Evolutionary conservation across 805 yeast genomes (phyloP), one percentile per base, ranked within the genome.

Genomic region (Cyberlindnera maritima): DNA sequence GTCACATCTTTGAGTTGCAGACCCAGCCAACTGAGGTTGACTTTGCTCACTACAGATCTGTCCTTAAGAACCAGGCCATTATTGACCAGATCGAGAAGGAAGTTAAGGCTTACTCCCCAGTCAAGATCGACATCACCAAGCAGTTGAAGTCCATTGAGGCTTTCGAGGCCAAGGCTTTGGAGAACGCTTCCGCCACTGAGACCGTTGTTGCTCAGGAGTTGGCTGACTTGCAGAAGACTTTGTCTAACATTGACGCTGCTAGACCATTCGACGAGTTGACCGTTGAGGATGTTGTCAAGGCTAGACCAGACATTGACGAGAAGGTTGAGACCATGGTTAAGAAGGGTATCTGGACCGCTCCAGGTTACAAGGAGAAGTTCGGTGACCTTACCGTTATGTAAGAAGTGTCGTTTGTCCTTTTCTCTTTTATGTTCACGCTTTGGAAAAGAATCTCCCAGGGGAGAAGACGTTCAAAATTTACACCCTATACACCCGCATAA

Each of bases 201-300:
- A 71, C 81, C 55, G 82, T 91, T 61, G 98, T 94, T 53, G 74
- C 82, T 56, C 82, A 84, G 61, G 98, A 94, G 77, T 79, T 94
- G 63, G 74, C 78, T 58, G 90, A 89, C 62, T 81, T 94, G 68
- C 82, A 87, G 70, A 83, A 80, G 72, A 92, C 99, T 52, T 79
- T 94, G 68, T 80, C 81, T 68, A 92, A 94, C 79, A 94, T 94
- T 68, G 96, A 94, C 77, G 73, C 86, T 58, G 97, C 99, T 52
- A 88, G 98, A 79, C 96, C 99, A 63, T 91, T 94, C 65, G 97
- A 89, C 69, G 91, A 94, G 75, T 84, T 94, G 69, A 92, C 97
- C 46, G 91, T 92, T 54, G 97, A 89, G 55, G 99, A 94, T 61
- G 87, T 94, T 59, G 85, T 85, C 64, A 81, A 82, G 77, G 98